A percentile compares a stretch with the other conserved stretches of the same genome.
Evolutionary conservation across 2,329 filamentous ascomycete genomes (phyloP).

Genomic region (Aspergillus spinulosporus): DNA sequence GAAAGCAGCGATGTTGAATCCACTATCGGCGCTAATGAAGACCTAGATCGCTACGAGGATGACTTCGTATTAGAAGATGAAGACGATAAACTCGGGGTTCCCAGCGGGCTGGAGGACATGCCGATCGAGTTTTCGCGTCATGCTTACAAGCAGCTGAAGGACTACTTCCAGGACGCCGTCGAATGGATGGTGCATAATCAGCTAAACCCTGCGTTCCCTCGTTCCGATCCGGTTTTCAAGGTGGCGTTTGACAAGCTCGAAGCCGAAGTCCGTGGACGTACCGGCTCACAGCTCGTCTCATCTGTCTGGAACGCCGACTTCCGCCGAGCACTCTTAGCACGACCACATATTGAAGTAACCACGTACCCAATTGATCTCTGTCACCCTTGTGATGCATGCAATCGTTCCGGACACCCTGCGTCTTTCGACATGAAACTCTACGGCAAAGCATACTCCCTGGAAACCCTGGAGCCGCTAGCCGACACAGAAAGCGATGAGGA

Average conservation of each 20-base stretch:
- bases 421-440: constrained; percentile 63
- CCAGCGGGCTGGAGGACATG: constrained; percentile 52
- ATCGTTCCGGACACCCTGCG: constrained; percentile 66
- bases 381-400: constrained; percentile 68
- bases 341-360: constrained; percentile 61
- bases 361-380: constrained; percentile 46
- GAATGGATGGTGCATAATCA: constrained; percentile 82
- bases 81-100: constrained; percentile 59
- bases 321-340: constrained; percentile 62
- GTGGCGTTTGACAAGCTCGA: constrained; percentile 71
- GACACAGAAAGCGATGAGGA: constrained; percentile 49
- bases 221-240: constrained; percentile 63
- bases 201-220: constrained; percentile 69
- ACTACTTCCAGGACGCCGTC: constrained; percentile 71
- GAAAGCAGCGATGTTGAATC: constrained; percentile 31
- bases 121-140: constrained; percentile 70
- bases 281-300: constrained; percentile 70
- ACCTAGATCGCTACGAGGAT: constrained; percentile 58
- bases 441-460: constrained; percentile 65
- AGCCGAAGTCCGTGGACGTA: constrained; percentile 67
- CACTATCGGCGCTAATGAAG: constrained; percentile 37
- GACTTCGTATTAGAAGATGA: constrained; percentile 68
- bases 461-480: constrained; percentile 64
- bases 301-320: constrained; percentile 70
- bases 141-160: constrained; percentile 65